Conservation (phyloP, 1,139 yeast species). For the Hemisphaericaspora subhashii region DNA sequence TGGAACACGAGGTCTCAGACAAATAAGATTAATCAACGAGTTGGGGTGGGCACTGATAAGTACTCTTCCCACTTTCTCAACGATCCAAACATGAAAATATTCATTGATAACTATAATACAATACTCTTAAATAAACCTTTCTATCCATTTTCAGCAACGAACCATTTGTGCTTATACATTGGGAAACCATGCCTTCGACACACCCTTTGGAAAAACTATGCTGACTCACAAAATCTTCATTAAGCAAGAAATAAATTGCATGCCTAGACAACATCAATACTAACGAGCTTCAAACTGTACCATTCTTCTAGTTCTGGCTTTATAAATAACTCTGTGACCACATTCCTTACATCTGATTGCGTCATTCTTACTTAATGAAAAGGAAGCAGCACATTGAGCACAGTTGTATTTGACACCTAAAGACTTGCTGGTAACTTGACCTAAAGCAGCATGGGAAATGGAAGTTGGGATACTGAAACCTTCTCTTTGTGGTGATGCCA, state of each 20-base stretch:
- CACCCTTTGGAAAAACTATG: no score
- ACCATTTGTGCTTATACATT: no score
- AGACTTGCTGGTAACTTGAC: conserved; percentile 61
- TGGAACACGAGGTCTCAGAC: no score
- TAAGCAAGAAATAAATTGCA: background rate
- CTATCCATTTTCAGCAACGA: background rate
- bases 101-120: conserved; percentile 3
- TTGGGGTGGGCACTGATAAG: no score
- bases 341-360: conserved; percentile 98
- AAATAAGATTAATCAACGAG: no score
- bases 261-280: conserved; percentile 22
- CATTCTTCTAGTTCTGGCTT: conserved; percentile 97
- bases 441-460: conserved; percentile 63
- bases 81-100: background rate
- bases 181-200: no score
- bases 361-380: conserved; percentile 87
- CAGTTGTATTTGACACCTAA: conserved; percentile 92
- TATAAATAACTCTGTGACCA: conserved; percentile 95
- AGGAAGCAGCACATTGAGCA: conserved; percentile 92
- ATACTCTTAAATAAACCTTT: conserved; percentile 1
- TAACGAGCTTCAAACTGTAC: conserved; percentile 59
- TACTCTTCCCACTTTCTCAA: background rate
- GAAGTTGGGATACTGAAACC: conserved; percentile 88
- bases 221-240: no score
- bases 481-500: conserved; percentile 76